Base-by-base conservation (phyloP, 768 basidiomycete genomes). In the Boletus rubroflammeus region DNA sequence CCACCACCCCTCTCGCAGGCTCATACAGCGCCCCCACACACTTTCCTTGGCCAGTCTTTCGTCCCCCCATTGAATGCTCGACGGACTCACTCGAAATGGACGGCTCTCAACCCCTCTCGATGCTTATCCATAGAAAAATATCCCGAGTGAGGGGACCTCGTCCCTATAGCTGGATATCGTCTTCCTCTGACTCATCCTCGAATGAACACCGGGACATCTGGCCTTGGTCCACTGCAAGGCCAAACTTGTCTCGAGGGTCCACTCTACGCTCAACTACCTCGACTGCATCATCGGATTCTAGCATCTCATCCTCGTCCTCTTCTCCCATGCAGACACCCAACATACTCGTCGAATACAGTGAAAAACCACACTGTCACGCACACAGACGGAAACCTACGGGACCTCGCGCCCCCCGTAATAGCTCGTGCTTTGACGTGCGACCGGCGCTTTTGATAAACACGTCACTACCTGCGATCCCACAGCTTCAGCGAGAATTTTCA, bases 121-220 rank as follows among this genome's bases (percentile, higher is more conserved):
- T 55, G 3, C 46, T 57, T 17, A 23, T 26, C n/a, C 58, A 15
- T 15, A 51, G 57, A 45, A 65, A 19, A 28, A 50, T 59, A 13
- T 35, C 46, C 29, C 62, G 61, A 47, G 53, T 70, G 15, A 62
- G 57, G 47, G 69, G 69, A 23, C 69, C 70, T 19, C 69, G 69
- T 46, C 70, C 69, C 28, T 62, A 51, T 42, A 69, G 68, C 57
- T 67, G 62, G 62, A 19, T 55, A 21, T 51, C 63, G 10, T 43
- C 54, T 28, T 51, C 55, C 5, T 49, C 55, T 3, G 62, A 65
- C 21, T 55, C 64, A 1, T 48, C 57, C 29, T 47, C 6, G 8
- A 56, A 44, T 3, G 67, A 58, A 6, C 45, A 54, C 15, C 53
- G 17, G 4, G 64, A 69, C 9, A 45, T 32, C 1, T 65, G 62